These are phyloP conservation scores for Penicillium bovifimosum DNA, from an alignment of 495 filamentous ascomycete species.

Conservation along the genomic window DNA sequence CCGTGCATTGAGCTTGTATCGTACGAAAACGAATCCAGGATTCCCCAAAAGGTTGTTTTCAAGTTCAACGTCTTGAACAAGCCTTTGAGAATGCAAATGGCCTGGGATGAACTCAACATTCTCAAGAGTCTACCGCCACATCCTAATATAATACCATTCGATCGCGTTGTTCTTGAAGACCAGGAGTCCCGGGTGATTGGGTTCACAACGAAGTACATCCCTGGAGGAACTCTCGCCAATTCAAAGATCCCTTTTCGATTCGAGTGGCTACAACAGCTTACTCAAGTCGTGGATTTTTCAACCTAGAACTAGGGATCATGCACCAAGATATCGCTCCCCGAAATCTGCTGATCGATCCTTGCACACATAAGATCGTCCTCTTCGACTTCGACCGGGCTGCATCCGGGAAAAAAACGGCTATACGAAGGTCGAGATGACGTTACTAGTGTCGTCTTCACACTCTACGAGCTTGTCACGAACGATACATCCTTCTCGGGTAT, in stretches of 20 bases:
- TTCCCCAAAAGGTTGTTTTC: too few species aligned
- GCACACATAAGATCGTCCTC: conserved; percentile 30
- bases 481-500: conserved; percentile 21
- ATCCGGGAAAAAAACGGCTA: conserved; percentile 16
- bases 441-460: conserved; percentile 31
- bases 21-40: too few species aligned
- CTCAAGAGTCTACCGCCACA: conserved; percentile 28
- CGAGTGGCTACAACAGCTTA: conserved; percentile 35
- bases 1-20: too few species aligned
- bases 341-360: conserved; percentile 34
- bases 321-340: conserved; percentile 37
- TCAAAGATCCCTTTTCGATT: conserved; percentile 27
- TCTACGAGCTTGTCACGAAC: conserved; percentile 39
- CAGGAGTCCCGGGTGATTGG: conserved; percentile 30
- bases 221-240: conserved; percentile 25
- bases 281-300: conserved; percentile 34
- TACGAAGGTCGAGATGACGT: conserved; percentile 31
- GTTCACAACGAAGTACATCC: conserved; percentile 35
- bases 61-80: conserved; percentile 9
- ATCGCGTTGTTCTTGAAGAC: conserved; percentile 30
- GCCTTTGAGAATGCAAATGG: conserved; percentile 15
- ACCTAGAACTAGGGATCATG: conserved; percentile 32
- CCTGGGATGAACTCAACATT: conserved; percentile 34
- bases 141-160: conserved; percentile 32
- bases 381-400: conserved; percentile 37